phyloP scores from a whole-genome alignment of 306 rosid genomes.

The Sicyos baderoa region DNA sequence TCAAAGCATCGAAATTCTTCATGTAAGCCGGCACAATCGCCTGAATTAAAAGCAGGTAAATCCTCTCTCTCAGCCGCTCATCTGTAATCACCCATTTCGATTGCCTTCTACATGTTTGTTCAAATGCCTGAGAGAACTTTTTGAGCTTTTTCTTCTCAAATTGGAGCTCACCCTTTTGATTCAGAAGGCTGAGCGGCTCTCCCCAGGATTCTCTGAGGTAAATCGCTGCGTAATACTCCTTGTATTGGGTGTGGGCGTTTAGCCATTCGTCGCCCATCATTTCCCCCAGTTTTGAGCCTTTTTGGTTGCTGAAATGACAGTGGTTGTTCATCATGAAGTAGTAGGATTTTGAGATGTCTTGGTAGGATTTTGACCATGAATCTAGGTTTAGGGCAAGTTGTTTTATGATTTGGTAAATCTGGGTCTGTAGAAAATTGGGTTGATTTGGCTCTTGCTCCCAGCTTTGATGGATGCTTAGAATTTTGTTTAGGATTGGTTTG shows the following conservation, averaged over 20 bases:
- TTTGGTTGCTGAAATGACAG: constrained; percentile 57
- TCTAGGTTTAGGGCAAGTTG: constrained; percentile 67
- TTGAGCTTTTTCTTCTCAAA: constrained; percentile 36
- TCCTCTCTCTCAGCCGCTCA: constrained; percentile 46
- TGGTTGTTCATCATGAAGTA: constrained; percentile 92
- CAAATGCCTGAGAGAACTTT: constrained; percentile 51
- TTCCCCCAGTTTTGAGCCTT: constrained; percentile 56
- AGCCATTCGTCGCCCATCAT: constrained; percentile 84
- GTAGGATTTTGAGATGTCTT: constrained; percentile 52
- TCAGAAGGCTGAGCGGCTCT: constrained; percentile 33
- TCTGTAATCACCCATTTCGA: constrained; percentile 54
- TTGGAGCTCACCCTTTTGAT: constrained; percentile 31
- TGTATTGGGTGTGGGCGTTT: constrained; percentile 64
- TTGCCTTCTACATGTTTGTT: constrained; percentile 52
- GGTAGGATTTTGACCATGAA: constrained; percentile 67
- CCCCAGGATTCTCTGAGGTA: constrained; percentile 77
- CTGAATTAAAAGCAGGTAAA: constrained; percentile 53
- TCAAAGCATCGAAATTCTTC: constrained; percentile 36
- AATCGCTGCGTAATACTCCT: constrained; percentile 65
- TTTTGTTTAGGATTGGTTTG: constrained; percentile 49
- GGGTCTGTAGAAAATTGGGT: constrained; percentile 34
- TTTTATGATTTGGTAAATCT: constrained; percentile 41
- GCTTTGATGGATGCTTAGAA: constrained; percentile 48
- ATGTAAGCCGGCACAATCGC: constrained; percentile 56
- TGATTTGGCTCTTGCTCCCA: constrained; percentile 50